Evolutionary conservation across 2,329 filamentous ascomycete species (phyloP).

Genomic region (Ceratocystiopsis sp.): DNA sequence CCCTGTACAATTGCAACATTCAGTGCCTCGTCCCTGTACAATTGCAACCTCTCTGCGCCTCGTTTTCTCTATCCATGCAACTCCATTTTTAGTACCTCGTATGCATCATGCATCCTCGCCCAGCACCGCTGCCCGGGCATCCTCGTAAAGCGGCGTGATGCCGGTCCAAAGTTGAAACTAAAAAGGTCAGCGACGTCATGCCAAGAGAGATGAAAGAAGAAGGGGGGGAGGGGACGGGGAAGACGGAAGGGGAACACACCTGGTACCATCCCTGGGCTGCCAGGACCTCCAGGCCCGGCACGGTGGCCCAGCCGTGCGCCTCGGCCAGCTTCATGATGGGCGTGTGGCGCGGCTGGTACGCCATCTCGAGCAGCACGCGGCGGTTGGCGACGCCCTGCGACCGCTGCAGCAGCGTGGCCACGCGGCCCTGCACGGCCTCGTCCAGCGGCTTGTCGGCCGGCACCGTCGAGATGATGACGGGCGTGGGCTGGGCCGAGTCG

Average conservation of each 20-base stretch:
- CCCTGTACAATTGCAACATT: too few relatives aligned
- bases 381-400: constrained; percentile 16
- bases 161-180: constrained; percentile 75
- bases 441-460: constrained; percentile 80
- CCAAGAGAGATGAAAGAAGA: not conserved
- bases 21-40: too few relatives aligned
- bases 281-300: constrained; percentile 78
- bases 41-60: too few relatives aligned
- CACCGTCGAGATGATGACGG: constrained; percentile 75
- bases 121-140: constrained; percentile 46
- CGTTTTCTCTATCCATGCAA: too few relatives aligned
- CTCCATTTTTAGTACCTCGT: not conserved
- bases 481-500: constrained; percentile 36
- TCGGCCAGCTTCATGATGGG: constrained; percentile 70
- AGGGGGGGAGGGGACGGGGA: not conserved
- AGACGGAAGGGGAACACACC: constrained; percentile 28
- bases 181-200: not conserved
- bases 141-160: constrained; percentile 54
- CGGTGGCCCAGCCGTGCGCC: constrained; percentile 61
- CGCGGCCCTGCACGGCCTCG: constrained; percentile 43
- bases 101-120: constrained; percentile 12
- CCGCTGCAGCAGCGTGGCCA: constrained; percentile 35
- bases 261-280: constrained; percentile 82
- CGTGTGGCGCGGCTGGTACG: constrained; percentile 78
- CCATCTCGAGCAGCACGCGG: constrained; percentile 77